Conservation (phyloP, 2,329 filamentous ascomycete species). For the Aspergillus intermedius region DNA sequence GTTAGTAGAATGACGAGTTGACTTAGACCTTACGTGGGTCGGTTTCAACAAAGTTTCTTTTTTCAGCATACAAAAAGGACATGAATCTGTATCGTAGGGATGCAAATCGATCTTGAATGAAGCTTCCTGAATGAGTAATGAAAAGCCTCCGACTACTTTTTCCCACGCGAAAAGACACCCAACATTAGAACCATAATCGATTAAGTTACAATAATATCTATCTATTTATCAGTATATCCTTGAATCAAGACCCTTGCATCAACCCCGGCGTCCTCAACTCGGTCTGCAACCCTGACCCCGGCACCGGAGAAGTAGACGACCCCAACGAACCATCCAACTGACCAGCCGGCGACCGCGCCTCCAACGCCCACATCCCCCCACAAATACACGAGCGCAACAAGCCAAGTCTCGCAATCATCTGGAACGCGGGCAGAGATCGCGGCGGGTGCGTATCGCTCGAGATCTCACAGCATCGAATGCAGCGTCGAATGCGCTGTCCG, state of each 20-base stretch:
- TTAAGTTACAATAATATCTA: not conserved
- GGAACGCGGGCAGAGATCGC: conserved; percentile 29
- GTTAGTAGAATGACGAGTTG: conserved; percentile 24
- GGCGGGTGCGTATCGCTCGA: conserved; percentile 54
- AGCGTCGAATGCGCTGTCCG: conserved; percentile 36
- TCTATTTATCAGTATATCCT: not conserved
- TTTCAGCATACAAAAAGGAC: conserved; percentile 19
- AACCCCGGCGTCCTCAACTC: conserved; percentile 7
- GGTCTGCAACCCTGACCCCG: not conserved
- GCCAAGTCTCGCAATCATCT: conserved; percentile 32
- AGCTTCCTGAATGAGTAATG: conserved; percentile 30
- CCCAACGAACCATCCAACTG: not conserved
- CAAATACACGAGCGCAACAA: conserved; percentile 35
- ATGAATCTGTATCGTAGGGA: conserved; percentile 38
- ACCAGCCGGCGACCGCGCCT: conserved; percentile 12
- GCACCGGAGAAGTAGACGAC: not conserved
- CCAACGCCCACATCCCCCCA: conserved; percentile 35
- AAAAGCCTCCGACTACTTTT: conserved; percentile 9
- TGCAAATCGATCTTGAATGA: conserved; percentile 32
- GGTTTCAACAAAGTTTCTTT: conserved; percentile 22
- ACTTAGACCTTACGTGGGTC: conserved; percentile 25
- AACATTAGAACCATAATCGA: too few relatives aligned
- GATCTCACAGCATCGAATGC: conserved; percentile 57
- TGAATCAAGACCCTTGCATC: conserved; percentile 1
- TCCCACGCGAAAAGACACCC: not conserved